A percentile compares a stretch with the other conserved stretches of the same genome.
These are phyloP conservation scores for Beauveria asiatica DNA, from an alignment of 2,329 filamentous ascomycete genomes.

Conservation along the genomic window DNA sequence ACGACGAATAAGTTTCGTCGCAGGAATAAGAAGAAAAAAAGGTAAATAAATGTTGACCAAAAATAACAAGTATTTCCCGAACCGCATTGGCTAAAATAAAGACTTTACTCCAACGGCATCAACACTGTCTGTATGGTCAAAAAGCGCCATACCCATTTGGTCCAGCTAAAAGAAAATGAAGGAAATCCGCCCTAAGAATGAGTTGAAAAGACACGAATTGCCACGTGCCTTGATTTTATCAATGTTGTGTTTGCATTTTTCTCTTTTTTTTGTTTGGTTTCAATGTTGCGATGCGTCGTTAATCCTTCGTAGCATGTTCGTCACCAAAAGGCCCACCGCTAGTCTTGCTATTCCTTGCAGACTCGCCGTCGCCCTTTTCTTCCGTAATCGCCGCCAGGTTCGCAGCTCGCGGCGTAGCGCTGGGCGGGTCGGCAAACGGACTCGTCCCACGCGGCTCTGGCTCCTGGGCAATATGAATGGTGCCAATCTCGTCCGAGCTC, in stretches of 20 bases:
- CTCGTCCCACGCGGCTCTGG: conserved; percentile 31
- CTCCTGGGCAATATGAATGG: conserved; percentile 43
- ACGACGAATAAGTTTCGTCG: neutral
- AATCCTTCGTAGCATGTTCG: conserved; percentile 47
- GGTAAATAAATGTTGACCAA: neutral
- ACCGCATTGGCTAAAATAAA: conserved; percentile 11
- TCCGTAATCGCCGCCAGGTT: conserved; percentile 49
- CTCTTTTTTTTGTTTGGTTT: neutral
- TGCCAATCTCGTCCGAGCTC: conserved; percentile 26
- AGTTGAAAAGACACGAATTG: neutral
- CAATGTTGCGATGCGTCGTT: conserved; percentile 1
- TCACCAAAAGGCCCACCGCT: conserved; percentile 46
- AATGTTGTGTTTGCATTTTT: neutral
- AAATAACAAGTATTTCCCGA: conserved; percentile 1
- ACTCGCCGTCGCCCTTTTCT: conserved; percentile 24
- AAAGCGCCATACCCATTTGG: conserved; percentile 16
- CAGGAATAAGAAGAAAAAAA: neutral
- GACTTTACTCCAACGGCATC: conserved; percentile 13
- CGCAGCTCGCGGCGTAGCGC: conserved; percentile 28
- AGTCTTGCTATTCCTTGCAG: conserved; percentile 25
- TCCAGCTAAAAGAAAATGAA: conserved; percentile 1
- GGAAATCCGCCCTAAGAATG: conserved; percentile 1
- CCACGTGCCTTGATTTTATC: neutral
- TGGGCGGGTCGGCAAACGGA: conserved; percentile 39
- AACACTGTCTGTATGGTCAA: conserved; percentile 16